Conservation (phyloP, 2,329 filamentous ascomycete genomes). For the Gnomoniopsis sp. region DNA sequence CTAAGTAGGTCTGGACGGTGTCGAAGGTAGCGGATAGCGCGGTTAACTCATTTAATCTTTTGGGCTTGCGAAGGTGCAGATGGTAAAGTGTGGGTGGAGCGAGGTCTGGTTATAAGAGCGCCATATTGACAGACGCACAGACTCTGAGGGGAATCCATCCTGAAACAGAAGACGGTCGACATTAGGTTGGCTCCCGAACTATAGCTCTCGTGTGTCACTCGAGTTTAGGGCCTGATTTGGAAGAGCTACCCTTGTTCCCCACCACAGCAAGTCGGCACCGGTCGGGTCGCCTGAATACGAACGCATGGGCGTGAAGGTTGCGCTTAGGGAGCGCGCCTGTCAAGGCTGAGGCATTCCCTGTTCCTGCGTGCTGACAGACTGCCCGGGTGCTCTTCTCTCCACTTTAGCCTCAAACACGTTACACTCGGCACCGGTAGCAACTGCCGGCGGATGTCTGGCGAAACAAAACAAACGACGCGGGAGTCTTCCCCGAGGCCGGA, state of each 20-base stretch:
- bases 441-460: not conserved
- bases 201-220: not conserved
- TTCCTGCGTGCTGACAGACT: not conserved
- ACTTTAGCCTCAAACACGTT: not conserved
- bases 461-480: not conserved
- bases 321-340: not conserved
- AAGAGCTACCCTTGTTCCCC: not conserved
- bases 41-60: not conserved
- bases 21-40: not conserved
- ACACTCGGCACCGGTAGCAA: not conserved
- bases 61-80: not conserved
- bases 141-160: conserved; percentile 12
- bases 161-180: conserved; percentile 11
- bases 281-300: not conserved
- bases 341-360: not conserved
- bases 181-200: not conserved
- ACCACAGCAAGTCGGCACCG: not conserved
- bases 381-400: not conserved
- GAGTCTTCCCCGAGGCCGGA: not conserved
- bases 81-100: conserved; percentile 5
- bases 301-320: not conserved
- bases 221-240: not conserved
- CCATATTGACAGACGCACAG: conserved; percentile 12
- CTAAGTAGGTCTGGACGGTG: not conserved
- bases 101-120: conserved; percentile 7